These are phyloP conservation scores for Fusarium sublunatum DNA, from an alignment of 2,329 filamentous ascomycete species.

Conservation along the genomic window DNA sequence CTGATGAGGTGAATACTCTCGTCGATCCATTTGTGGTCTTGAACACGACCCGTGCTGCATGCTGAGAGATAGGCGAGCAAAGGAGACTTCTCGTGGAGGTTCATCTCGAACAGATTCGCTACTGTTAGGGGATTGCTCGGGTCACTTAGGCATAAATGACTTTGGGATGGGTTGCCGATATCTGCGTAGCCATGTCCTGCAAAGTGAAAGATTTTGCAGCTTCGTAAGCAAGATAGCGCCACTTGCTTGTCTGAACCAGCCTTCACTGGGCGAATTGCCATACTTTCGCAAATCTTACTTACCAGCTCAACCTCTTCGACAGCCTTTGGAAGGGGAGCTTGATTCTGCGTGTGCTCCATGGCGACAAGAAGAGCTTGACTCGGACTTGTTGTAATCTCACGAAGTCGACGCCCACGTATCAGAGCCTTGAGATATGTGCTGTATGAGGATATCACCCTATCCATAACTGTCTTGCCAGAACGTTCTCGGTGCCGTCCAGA, in stretches of 20 bases:
- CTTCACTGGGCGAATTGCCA: neutral
- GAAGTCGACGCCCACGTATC: neutral
- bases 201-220: conserved; percentile 9
- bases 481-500: conserved; percentile 2
- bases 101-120: neutral
- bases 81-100: neutral
- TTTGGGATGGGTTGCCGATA: neutral
- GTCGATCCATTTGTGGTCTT: neutral
- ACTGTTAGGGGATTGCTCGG: neutral
- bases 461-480: neutral
- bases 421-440: conserved; percentile 3
- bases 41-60: neutral
- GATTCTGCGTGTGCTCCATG: neutral
- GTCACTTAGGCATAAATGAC: neutral
- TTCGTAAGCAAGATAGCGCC: neutral
- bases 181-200: neutral
- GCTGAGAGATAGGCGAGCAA: conserved; percentile 9
- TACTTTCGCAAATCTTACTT: neutral
- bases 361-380: neutral
- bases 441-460: conserved; percentile 12
- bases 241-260: neutral
- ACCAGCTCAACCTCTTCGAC: neutral
- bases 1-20: conserved; percentile 13
- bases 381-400: neutral
- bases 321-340: neutral